Base-by-base conservation (phyloP, 148 eudicot genomes). In the Rhododendron simsii region DNA sequence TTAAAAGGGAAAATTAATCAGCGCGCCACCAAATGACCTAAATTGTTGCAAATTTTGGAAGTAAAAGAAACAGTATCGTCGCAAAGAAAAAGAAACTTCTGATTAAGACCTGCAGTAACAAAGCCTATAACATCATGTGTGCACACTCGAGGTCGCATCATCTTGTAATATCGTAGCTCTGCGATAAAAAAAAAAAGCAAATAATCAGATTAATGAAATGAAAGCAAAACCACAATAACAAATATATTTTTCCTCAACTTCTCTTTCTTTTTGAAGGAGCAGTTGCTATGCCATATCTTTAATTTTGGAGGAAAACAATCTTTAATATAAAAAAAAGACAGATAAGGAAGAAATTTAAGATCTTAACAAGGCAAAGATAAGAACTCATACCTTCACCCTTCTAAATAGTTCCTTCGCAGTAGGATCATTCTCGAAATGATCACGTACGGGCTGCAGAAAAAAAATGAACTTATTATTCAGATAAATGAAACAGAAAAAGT, bases 381-480 rank as follows among this genome's bases (percentile, higher is more conserved):
- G 59, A 76, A 74, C 45, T 63, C 91, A 81, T 87, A 96, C 99
- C 99, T 94, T 95, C 65, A 96, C 98, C 81, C 90, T 89, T 85
- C 91, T 93, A 57, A 96, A 75, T 21, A 96, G 93, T 6, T 90
- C 93, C 88, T 92, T 94, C 21, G 99, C 98, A 16, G 85, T 86
- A 5, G 87, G 87, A 73, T 92, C 91, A 33, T 87, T 93, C 47
- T 87, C 90, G 81, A 96, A 96, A 89, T 96, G 98, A 88, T 93
- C 96, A 13, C 99, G 93, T 44, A 96, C 98, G 77, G 99, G 99
- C 99, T 94, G 91, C 88, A 89, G 5, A 20, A 14, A 28, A 81
- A 81, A 4, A 61, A 61, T 78, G 35, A 48, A 39, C 74, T 16
- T 76, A 53, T 79, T 41, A 9, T n/a, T 12, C 26, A 28, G 51